Evolutionary conservation across 78 protist genomes (phyloP), one percentile per base, ranked within the genome.

Genomic region (Dictyostelium brefeldianum): DNA sequence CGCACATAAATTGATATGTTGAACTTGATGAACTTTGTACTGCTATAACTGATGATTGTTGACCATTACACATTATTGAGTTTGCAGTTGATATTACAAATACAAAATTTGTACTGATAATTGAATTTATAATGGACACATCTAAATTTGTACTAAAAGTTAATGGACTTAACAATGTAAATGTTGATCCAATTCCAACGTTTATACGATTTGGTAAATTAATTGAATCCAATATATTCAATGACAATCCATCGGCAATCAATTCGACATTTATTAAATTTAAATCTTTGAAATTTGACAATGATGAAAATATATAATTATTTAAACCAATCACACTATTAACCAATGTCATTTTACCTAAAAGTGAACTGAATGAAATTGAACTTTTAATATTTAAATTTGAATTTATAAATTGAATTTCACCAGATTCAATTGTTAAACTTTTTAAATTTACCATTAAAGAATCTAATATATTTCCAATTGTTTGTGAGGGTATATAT

Each of bases 1-100:
- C 91, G 22, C 91, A 83, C 53, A 83, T 75, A 31, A 56, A 83
- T 51, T 50, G 80, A 51, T 73, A 83, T 0, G 51, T 36, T 1
- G 91, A 71, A 15, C 53, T 71, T n/a, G 46, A 51, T 8, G 22
- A 29, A 78, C 80, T 57, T 2, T 67, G 51, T 9, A 83, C 53
- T 4, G 8, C 27, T 48, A 47, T 73, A 4, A 20, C 22, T 5
- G 51, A 43, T 73, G 51, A 54, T 15, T 12, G 0, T 46, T 29
- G 56, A 36, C 81, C 91, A 71, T 83, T 71, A 56, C 91, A 83
- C 0, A 83, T 1, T 10, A 83, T 83, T 2, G 51, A 20, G 1
- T 46, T 5, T 0, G 48, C 56, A 18, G 80, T 18, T 15, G 81
- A 71, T 7, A 29, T 31, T 12, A 83, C 91, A 22, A 71, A 27